Conservation (phyloP, 176 grass and related monocot species). For the Oryza glaberrima region DNA sequence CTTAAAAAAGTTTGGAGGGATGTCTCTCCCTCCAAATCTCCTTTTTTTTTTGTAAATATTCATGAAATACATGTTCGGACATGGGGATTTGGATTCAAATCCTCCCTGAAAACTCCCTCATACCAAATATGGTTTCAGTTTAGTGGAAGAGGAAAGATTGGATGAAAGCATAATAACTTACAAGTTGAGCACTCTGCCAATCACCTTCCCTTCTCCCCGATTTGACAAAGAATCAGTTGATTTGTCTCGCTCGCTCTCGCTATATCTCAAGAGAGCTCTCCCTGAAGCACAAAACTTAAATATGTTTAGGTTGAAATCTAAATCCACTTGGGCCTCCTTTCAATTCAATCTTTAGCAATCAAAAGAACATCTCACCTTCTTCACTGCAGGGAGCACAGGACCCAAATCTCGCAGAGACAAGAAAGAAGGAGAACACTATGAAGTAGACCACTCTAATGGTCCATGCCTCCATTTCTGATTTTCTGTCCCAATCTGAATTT, state of each 20-base stretch:
- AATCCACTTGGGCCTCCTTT: neutral
- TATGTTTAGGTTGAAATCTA: constrained; percentile 8
- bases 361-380: constrained; percentile 38
- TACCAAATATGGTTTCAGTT: neutral
- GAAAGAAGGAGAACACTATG: constrained; percentile 10
- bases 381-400: constrained; percentile 31
- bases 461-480: constrained; percentile 42
- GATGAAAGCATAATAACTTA: constrained; percentile 39
- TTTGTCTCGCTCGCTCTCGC: constrained; percentile 24
- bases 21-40: no score
- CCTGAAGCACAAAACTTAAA: constrained; percentile 29
- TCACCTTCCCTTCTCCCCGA: constrained; percentile 34
- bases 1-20: no score
- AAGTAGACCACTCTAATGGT: constrained; percentile 7
- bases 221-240: constrained; percentile 43
- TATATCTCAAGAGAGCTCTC: constrained; percentile 36
- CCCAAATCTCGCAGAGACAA: constrained; percentile 29
- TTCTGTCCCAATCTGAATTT: neutral
- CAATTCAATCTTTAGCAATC: neutral
- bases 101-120: no score
- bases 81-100: neutral
- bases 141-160: neutral
- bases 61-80: neutral
- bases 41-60: neutral
- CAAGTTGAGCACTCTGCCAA: constrained; percentile 41